phyloP scores from a whole-genome alignment of 2,329 filamentous ascomycete genomes.

The Zasmidium angulare region DNA sequence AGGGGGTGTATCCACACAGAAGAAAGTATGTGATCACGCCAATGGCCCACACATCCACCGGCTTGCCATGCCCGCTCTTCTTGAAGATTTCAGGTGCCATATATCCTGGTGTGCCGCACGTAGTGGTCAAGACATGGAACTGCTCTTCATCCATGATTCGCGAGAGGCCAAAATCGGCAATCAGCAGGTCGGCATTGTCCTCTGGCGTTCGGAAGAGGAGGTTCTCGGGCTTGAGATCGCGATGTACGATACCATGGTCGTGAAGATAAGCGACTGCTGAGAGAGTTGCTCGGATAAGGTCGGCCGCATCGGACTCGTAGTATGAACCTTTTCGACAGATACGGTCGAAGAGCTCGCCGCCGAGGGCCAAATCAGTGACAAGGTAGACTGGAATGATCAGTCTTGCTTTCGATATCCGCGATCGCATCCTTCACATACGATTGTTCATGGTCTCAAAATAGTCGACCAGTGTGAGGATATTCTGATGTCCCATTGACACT shows the following conservation, averaged over 20 bases:
- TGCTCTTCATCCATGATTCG: conserved; percentile 99
- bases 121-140: conserved; percentile 96
- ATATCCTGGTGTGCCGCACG: conserved; percentile 95
- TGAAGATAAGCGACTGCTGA: conserved; percentile 98
- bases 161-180: conserved; percentile 93
- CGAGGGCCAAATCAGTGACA: conserved; percentile 92
- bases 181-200: conserved; percentile 94
- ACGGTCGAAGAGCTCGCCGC: conserved; percentile 95
- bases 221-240: conserved; percentile 96
- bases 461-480: conserved; percentile 95
- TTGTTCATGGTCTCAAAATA: conserved; percentile 99
- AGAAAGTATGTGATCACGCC: conserved; percentile 99
- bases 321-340: conserved; percentile 99
- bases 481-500: conserved; percentile 98
- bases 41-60: conserved; percentile 97
- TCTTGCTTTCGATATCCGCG: neutral
- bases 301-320: conserved; percentile 94
- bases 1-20: conserved; percentile 95
- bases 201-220: conserved; percentile 94
- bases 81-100: conserved; percentile 99
- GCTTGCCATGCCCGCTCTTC: conserved; percentile 96
- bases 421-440: conserved; percentile 47
- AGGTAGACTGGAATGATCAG: conserved; percentile 65
- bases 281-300: conserved; percentile 89
- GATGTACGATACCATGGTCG: conserved; percentile 97